Conservation (phyloP, 176 grass and related monocot species). For the Hsuehochloa calcarea region DNA sequence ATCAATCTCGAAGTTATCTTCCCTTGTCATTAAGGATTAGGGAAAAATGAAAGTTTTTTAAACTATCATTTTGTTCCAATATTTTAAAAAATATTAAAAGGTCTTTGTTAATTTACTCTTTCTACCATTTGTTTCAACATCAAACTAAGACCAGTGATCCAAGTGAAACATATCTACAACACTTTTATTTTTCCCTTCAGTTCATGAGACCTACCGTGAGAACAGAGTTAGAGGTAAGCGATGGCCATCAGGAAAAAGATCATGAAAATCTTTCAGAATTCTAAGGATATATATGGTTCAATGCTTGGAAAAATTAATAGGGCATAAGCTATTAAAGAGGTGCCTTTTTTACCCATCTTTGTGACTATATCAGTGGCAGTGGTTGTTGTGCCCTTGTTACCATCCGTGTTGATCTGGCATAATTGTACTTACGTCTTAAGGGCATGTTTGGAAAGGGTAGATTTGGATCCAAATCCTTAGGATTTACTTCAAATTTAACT, state of each 20-base stretch:
- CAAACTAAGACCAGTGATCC: no score
- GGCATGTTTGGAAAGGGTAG: no score
- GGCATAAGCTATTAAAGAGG: neutral
- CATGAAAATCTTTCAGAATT: neutral
- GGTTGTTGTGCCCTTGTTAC: neutral
- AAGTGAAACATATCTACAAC: no score
- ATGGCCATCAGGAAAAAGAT: neutral
- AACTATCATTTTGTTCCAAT: neutral
- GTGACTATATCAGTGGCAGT: neutral
- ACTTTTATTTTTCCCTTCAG: no score
- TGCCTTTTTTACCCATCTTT: neutral
- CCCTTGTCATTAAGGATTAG: neutral
- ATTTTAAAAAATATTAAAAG: neutral
- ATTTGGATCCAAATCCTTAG: no score
- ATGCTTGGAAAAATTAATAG: neutral
- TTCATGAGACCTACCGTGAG: neutral
- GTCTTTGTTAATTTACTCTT: neutral
- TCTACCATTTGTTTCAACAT: no score
- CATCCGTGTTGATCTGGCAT: neutral
- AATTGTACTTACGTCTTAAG: neutral
- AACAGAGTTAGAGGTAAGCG: neutral
- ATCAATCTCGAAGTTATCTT: neutral
- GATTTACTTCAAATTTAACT: no score
- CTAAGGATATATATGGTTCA: neutral
- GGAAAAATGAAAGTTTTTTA: neutral